phyloP scores from a whole-genome alignment of 2,329 filamentous ascomycete genomes.

The Diaporthe destruens region DNA sequence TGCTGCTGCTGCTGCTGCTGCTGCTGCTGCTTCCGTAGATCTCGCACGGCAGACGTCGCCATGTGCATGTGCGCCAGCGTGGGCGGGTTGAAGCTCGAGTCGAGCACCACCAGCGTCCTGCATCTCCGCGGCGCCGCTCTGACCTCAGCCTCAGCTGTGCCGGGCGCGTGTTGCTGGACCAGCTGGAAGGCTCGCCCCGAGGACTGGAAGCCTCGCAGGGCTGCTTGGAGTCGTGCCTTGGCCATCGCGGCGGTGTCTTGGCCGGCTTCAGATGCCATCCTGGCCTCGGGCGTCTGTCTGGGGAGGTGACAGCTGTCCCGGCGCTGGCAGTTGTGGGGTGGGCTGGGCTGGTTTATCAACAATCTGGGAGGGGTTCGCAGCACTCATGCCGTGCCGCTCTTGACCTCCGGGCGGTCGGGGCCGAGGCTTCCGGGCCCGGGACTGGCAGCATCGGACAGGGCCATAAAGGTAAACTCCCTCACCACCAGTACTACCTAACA shows the following conservation, averaged over 20 bases:
- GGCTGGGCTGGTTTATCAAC: not conserved
- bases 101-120: constrained; percentile 67
- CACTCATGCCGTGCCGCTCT: no score
- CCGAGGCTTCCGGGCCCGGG: not conserved
- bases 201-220: constrained; percentile 37
- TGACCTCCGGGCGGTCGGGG: constrained; percentile 5
- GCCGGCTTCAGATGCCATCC: constrained; percentile 16
- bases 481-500: no score
- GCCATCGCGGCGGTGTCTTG: constrained; percentile 30
- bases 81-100: constrained; percentile 78
- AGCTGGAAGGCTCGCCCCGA: constrained; percentile 37
- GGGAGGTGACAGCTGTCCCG: not conserved
- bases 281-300: not conserved
- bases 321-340: not conserved
- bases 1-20: constrained; percentile 1
- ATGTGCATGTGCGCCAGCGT: constrained; percentile 72
- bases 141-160: no score
- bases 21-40: constrained; percentile 38
- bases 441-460: no score
- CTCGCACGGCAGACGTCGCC: constrained; percentile 60
- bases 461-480: no score
- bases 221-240: constrained; percentile 32
- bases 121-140: constrained; percentile 45
- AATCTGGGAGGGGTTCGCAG: not conserved
- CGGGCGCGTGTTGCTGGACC: constrained; percentile 6